phyloP scores from a whole-genome alignment of 768 basidiomycete genomes.

The Nevesoporus exiguus region DNA sequence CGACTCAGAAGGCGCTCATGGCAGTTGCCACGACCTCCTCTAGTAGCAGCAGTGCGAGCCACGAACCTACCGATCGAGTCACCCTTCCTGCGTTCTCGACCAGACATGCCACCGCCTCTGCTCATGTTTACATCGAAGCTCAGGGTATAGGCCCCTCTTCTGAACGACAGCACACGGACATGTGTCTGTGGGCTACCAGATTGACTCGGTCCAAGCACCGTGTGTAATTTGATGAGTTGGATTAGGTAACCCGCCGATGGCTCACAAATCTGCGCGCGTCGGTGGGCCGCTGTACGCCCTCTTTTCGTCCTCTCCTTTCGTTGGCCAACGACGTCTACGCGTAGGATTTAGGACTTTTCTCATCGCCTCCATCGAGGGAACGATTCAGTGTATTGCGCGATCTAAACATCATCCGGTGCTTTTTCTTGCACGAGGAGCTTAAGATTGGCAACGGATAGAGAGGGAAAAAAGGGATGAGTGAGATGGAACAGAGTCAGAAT shows the following conservation, averaged over 20 bases:
- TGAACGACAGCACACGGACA: too few relatives aligned
- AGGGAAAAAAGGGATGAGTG: constrained; percentile 6
- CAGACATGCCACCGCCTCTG: too few relatives aligned
- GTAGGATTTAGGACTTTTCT: background rate
- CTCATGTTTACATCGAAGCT: too few relatives aligned
- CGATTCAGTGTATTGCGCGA: background rate
- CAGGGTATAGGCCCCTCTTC: too few relatives aligned
- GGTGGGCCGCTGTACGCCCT: background rate
- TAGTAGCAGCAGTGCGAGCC: too few relatives aligned
- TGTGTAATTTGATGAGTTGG: background rate
- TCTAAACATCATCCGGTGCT: background rate
- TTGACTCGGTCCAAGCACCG: too few relatives aligned
- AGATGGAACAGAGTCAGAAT: constrained; percentile 16
- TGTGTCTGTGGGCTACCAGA: too few relatives aligned
- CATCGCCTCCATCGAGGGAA: background rate
- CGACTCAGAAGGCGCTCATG: too few relatives aligned
- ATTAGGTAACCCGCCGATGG: constrained; percentile 8
- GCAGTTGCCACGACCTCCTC: too few relatives aligned
- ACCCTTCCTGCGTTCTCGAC: too few relatives aligned
- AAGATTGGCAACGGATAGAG: background rate
- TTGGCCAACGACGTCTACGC: background rate
- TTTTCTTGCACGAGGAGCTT: background rate
- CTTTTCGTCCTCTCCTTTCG: background rate
- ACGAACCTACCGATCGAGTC: too few relatives aligned
- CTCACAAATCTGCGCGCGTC: background rate